Percentiles rank a stretch among this genome's conserved stretches.
These are phyloP conservation scores for Sicyos baderoa DNA, from an alignment of 306 rosid genomes.

Conservation along the genomic window DNA sequence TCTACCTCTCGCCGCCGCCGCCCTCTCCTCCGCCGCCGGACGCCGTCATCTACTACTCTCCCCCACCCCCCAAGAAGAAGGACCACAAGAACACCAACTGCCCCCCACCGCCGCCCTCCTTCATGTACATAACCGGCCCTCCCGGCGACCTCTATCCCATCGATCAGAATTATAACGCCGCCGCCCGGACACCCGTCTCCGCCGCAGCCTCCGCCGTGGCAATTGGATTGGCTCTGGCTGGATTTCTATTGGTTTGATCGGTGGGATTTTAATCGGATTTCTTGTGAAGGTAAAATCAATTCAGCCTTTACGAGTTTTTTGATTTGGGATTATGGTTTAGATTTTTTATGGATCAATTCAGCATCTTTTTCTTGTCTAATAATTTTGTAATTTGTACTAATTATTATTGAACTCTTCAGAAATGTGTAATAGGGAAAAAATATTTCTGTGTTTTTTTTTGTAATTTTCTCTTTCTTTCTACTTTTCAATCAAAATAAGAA, in stretches of 20 bases:
- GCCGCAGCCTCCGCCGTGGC: background rate
- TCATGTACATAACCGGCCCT: conserved; percentile 15
- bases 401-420: conserved; percentile 6
- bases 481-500: background rate
- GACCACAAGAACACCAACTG: background rate
- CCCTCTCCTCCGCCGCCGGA: conserved; percentile 18
- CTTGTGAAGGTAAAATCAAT: conserved; percentile 7
- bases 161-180: background rate
- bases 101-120: conserved; percentile 8
- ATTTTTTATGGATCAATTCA: conserved; percentile 1
- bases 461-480: background rate
- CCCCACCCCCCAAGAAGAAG: conserved; percentile 15
- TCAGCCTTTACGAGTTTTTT: background rate
- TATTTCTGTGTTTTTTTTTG: background rate
- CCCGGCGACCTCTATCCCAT: conserved; percentile 14
- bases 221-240: background rate
- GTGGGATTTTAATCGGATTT: background rate
- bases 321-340: background rate
- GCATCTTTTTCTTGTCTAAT: background rate
- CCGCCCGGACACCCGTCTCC: background rate
- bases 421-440: background rate
- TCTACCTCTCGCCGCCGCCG: conserved; percentile 10
- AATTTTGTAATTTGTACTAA: conserved; percentile 2
- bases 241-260: background rate
- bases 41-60: conserved; percentile 1